Base-by-base conservation (phyloP, 2,329 filamentous ascomycete genomes). In the Fusarium brevicatenulatum region DNA sequence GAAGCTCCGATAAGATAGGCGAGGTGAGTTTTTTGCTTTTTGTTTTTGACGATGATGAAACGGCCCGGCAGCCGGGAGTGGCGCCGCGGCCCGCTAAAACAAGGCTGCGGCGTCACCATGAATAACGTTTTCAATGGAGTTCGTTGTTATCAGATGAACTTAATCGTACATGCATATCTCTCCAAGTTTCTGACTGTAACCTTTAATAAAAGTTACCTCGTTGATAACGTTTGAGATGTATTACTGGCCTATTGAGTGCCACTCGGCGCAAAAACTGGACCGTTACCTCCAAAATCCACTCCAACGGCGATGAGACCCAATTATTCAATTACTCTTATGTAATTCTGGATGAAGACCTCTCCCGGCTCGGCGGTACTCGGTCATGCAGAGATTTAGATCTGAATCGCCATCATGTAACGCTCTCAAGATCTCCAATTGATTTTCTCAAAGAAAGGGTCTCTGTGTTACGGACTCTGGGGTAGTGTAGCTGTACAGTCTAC, bases 301-400 rank as follows among this genome's bases (percentile, higher is more conserved):
- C 25, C 25, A 15, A 37, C 10, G 12, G 34, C 59, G 16, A 28
- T 32, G 37, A 52, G 56, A 46, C 49, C 65, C 65, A 68, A 49
- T 68, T 54, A 68, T 63, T n/a, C 0, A 15, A 40, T 68, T 23
- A 21, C 12, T 43, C 39, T 68, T 68, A 68, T 50, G 65, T 68
- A 68, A 68, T 68, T 28, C 32, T 59, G 23, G 21, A 11, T 18
- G 25, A 52, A 53, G 39, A 61, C 32, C 25, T 36, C 28, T 5
- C 12, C 65, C 37, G 63, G 32, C 55, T 68, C 65, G 65, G 65
- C 55, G 63, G 42, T 63, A 62, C 64, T 68, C 65, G 64, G 64
- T 5, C n/a, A 19, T 23, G 12, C 39, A 61, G 2, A 23, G 6
- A 43, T 39, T 59, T 49, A 9, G 4, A 36, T 16, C 7, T 36